phyloP scores from a whole-genome alignment of 2,329 filamentous ascomycete species.

The Phyllosticta citriasiana region DNA sequence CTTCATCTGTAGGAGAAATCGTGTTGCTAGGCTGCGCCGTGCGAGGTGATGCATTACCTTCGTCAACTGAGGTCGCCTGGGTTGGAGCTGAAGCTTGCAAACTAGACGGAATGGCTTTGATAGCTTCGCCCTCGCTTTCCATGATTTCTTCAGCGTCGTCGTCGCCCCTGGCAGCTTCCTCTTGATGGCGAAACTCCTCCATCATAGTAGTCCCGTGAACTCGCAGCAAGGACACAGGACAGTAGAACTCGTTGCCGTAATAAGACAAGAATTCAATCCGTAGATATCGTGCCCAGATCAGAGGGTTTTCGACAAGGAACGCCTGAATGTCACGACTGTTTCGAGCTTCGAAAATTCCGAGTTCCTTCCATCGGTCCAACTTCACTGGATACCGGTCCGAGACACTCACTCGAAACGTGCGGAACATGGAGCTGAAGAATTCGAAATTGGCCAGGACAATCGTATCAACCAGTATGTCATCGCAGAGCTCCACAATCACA shows the following conservation, averaged over 20 bases:
- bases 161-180: constrained; percentile 51
- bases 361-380: constrained; percentile 76
- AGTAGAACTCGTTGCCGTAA: constrained; percentile 95
- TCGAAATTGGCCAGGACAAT: constrained; percentile 97
- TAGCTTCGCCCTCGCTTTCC: constrained; percentile 16
- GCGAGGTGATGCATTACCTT: constrained; percentile 11
- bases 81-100: background rate
- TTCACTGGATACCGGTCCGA: constrained; percentile 94
- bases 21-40: background rate
- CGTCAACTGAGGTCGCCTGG: background rate
- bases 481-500: constrained; percentile 86
- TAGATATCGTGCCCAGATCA: constrained; percentile 92
- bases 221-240: constrained; percentile 78
- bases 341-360: constrained; percentile 81
- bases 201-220: constrained; percentile 92
- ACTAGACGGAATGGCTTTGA: constrained; percentile 2
- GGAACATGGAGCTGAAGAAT: constrained; percentile 96
- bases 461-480: constrained; percentile 79
- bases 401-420: constrained; percentile 81
- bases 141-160: constrained; percentile 50
- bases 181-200: constrained; percentile 84
- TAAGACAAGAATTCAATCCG: constrained; percentile 86
- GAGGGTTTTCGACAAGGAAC: constrained; percentile 85
- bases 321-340: constrained; percentile 92
- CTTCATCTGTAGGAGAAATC: background rate